Conservation (phyloP, 2,329 filamentous ascomycete species). For the Nannizzia gypsea region DNA sequence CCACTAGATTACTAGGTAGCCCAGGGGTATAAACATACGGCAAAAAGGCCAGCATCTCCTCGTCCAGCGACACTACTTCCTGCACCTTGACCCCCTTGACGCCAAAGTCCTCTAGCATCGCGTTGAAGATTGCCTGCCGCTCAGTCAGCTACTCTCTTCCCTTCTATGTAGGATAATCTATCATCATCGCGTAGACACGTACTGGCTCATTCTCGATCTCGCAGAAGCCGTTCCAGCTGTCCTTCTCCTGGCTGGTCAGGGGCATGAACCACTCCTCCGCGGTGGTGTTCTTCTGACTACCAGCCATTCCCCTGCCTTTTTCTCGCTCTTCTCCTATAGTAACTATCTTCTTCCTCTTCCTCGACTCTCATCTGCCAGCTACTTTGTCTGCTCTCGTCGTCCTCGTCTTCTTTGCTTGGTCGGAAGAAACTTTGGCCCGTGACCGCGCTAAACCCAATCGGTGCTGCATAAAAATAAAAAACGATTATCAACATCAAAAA, state of each 20-base stretch:
- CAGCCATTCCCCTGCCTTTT: conserved; percentile 18
- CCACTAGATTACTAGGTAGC: not conserved
- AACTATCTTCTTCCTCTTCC: not conserved
- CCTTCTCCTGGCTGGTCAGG: not conserved
- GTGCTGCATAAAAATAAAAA: not conserved
- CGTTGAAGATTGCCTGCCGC: conserved; percentile 65
- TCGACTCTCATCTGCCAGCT: too few species aligned
- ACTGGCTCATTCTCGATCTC: conserved; percentile 88
- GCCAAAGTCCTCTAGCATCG: conserved; percentile 68
- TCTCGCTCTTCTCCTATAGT: not conserved
- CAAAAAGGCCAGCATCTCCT: conserved; percentile 49
- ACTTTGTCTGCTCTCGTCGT: not conserved
- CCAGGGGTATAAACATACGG: conserved; percentile 38
- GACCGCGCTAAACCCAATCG: not conserved
- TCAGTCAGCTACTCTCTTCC: conserved; percentile 12
- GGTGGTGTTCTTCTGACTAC: conserved; percentile 19
- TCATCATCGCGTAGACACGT: conserved; percentile 22
- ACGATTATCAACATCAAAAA: not conserved
- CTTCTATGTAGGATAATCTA: not conserved
- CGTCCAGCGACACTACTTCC: conserved; percentile 52
- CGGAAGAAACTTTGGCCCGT: not conserved
- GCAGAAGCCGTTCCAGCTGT: conserved; percentile 36
- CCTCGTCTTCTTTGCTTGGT: not conserved
- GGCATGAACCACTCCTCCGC: not conserved
- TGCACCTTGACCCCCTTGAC: conserved; percentile 38